Conservation (phyloP, 352 stramenopile genomes). For the Aphanomyces astaci region DNA sequence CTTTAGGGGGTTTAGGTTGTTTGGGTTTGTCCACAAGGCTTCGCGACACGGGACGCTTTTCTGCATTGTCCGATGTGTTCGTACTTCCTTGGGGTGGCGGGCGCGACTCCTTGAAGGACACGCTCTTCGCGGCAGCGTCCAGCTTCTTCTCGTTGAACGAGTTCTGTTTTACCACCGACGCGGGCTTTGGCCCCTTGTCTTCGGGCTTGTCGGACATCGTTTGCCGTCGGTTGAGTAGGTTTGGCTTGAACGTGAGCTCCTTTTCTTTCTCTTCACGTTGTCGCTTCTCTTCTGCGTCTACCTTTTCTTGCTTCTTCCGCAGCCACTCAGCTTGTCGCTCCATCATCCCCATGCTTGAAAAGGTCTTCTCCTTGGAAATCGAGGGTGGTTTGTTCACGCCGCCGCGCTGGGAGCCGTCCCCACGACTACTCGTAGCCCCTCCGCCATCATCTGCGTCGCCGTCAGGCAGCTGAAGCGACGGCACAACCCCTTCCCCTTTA, state of each 20-base stretch:
- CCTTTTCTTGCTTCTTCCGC: conserved; percentile 66
- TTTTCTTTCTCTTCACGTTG: conserved; percentile 64
- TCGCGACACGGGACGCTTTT: conserved; percentile 31
- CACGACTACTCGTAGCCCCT: conserved; percentile 24
- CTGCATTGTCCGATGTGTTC: neutral
- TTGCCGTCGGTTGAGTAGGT: conserved; percentile 51
- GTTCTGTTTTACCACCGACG: conserved; percentile 4
- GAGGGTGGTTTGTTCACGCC: conserved; percentile 2
- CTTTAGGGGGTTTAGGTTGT: conserved; percentile 31
- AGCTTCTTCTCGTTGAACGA: conserved; percentile 26
- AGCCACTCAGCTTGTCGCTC: conserved; percentile 76
- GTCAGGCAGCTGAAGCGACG: conserved; percentile 2
- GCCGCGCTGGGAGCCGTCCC: conserved; percentile 26
- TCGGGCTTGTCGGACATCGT: conserved; percentile 45
- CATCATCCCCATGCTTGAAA: conserved; percentile 62
- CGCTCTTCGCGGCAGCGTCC: neutral
- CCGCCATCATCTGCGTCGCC: conserved; percentile 26
- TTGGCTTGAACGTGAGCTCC: conserved; percentile 78
- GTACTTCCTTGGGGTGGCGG: too few species aligned
- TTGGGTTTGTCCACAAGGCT: conserved; percentile 34
- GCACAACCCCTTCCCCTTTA: conserved; percentile 21
- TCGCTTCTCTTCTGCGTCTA: conserved; percentile 49
- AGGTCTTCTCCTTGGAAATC: conserved; percentile 34
- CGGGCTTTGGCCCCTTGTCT: conserved; percentile 25
- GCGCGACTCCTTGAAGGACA: neutral